phyloP scores from a whole-genome alignment of 1,284 basidiomycete species.

The Puccinia novopanici region DNA sequence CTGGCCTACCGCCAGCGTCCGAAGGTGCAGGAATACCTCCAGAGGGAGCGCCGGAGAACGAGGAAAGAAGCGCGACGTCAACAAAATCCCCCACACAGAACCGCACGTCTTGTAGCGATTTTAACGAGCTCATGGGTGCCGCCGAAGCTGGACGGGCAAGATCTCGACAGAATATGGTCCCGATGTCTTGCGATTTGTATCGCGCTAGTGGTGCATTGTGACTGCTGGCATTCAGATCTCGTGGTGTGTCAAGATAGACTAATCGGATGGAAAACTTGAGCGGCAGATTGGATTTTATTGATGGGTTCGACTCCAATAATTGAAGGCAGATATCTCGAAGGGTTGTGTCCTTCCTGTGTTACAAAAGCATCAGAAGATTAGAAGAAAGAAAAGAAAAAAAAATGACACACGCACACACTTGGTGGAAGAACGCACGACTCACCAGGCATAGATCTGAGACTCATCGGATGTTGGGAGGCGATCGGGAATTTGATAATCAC shows the following conservation, averaged over 20 bases:
- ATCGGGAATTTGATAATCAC: constrained; percentile 37
- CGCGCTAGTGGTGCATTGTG: constrained; percentile 26
- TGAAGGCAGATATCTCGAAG: constrained; percentile 48
- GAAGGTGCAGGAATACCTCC: not conserved
- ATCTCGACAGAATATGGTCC: constrained; percentile 36
- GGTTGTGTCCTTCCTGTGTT: constrained; percentile 43
- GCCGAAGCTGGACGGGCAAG: constrained; percentile 18
- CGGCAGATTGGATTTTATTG: constrained; percentile 7
- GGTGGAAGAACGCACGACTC: not conserved
- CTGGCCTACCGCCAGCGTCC: not conserved
- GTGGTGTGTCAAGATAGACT: constrained; percentile 40
- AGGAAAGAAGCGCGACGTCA: constrained; percentile 36
- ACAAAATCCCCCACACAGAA: constrained; percentile 47
- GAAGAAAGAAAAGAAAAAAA: not conserved
- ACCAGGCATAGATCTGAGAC: constrained; percentile 46
- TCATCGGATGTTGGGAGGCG: constrained; percentile 24
- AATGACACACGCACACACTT: not conserved
- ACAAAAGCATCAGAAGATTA: not conserved
- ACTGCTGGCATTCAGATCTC: constrained; percentile 9
- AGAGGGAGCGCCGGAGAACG: not conserved
- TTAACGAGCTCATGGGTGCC: not conserved
- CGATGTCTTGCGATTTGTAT: constrained; percentile 39
- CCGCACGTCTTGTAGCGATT: constrained; percentile 27
- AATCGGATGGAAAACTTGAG: constrained; percentile 40
- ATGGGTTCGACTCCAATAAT: constrained; percentile 22